phyloP scores from a whole-genome alignment of 1,284 basidiomycete species.

The Wallemia hederae region DNA sequence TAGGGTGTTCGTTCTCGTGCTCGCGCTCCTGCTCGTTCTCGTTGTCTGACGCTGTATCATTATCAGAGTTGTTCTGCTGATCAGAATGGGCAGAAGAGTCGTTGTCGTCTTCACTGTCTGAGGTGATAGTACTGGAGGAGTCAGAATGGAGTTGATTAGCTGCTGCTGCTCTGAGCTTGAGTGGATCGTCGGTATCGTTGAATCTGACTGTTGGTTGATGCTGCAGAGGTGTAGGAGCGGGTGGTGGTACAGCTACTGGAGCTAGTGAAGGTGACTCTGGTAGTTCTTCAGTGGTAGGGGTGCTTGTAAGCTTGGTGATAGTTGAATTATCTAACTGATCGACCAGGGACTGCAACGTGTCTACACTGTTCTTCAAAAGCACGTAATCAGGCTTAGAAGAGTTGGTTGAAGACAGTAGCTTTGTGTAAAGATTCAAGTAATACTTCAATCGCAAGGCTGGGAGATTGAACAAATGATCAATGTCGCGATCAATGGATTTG shows the following conservation, averaged over 20 bases:
- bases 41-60: background rate
- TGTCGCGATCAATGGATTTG: background rate
- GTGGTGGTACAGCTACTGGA: background rate
- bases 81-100: background rate
- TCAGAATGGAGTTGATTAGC: background rate
- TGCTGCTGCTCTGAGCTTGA: background rate
- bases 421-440: background rate
- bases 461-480: background rate
- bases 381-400: background rate
- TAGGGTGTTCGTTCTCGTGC: too few relatives aligned
- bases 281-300: too few relatives aligned
- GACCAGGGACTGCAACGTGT: background rate
- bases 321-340: background rate
- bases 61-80: background rate
- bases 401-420: background rate
- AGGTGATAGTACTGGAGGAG: background rate
- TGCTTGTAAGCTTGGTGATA: too few relatives aligned
- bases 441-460: background rate
- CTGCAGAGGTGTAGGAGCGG: background rate
- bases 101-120: background rate
- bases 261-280: too few relatives aligned
- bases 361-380: background rate
- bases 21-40: slow-evolving; percentile 2
- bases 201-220: background rate
- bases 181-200: background rate